Evolutionary conservation across 108 stramenopile species (phyloP).

Genomic region (Skeletonema tropicum): DNA sequence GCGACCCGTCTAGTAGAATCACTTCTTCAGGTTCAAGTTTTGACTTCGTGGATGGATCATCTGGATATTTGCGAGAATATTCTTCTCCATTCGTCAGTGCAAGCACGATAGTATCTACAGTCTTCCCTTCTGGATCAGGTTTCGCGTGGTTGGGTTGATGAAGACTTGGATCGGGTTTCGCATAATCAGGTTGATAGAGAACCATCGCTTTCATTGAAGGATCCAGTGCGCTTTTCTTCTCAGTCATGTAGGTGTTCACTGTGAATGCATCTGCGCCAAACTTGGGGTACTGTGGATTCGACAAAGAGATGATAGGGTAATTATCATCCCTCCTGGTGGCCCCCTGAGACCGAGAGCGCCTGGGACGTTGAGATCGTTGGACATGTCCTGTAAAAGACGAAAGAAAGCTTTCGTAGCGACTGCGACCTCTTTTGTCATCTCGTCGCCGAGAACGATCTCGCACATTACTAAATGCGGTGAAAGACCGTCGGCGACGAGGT

Average conservation of each 20-base stretch:
- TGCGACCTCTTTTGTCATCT: not conserved
- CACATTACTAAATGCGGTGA: not conserved
- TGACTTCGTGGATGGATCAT: not conserved
- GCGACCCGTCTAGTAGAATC: too few relatives aligned
- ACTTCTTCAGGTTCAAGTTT: not conserved
- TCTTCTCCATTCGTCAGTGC: conserved; percentile 1
- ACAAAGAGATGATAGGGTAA: conserved; percentile 8
- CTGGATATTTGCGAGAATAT: not conserved
- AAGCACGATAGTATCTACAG: not conserved
- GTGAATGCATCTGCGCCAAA: conserved; percentile 34
- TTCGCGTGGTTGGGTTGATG: not conserved
- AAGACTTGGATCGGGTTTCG: not conserved
- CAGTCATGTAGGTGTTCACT: conserved; percentile 32
- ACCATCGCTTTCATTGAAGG: not conserved
- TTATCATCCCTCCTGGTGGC: not conserved
- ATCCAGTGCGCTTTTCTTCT: not conserved
- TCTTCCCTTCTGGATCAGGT: not conserved
- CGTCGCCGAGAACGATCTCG: too few relatives aligned
- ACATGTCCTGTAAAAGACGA: not conserved
- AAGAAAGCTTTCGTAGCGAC: not conserved
- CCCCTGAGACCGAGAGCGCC: not conserved
- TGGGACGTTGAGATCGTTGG: not conserved
- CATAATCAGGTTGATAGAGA: not conserved
- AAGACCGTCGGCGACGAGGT: not conserved
- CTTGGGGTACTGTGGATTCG: conserved; percentile 8